These are phyloP conservation scores for Spathaspora sp. DNA, from an alignment of 805 yeast species.

Conservation along the genomic window DNA sequence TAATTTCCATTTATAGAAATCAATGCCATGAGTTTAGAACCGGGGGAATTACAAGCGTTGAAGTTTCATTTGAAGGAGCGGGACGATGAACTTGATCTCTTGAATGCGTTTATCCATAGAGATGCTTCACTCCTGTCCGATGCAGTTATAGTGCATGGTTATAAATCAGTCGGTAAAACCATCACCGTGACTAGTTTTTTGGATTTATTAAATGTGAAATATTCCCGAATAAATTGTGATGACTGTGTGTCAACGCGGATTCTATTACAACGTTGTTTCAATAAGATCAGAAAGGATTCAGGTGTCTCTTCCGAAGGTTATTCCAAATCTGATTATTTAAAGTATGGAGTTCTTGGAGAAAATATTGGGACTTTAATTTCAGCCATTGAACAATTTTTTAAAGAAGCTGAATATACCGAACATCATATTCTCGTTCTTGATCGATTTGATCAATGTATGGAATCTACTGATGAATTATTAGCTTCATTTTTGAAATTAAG, in stretches of 20 bases:
- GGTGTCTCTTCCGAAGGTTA: conserved; percentile 10
- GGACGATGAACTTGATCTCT: conserved; percentile 28
- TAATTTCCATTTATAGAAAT: neutral
- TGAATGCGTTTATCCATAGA: conserved; percentile 31
- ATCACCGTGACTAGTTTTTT: conserved; percentile 31
- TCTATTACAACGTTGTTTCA: conserved; percentile 40
- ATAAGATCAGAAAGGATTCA: conserved; percentile 33
- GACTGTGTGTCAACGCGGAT: conserved; percentile 39
- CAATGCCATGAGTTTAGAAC: neutral
- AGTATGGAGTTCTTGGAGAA: conserved; percentile 33
- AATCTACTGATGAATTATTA: conserved; percentile 36
- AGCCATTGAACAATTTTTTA: conserved; percentile 36
- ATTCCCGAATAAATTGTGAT: conserved; percentile 40
- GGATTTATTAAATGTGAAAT: conserved; percentile 19
- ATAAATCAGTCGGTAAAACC: conserved; percentile 48
- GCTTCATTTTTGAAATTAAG: conserved; percentile 39
- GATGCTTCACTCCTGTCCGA: conserved; percentile 27
- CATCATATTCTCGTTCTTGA: conserved; percentile 46
- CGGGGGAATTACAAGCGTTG: neutral
- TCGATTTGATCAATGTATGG: conserved; percentile 44
- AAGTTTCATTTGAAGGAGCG: conserved; percentile 23
- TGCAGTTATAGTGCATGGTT: conserved; percentile 44
- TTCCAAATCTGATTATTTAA: conserved; percentile 5
- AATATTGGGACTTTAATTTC: conserved; percentile 37
- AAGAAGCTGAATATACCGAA: conserved; percentile 23